Base-by-base conservation (phyloP, 129 eudicot genomes). In the Flaveria linearis region DNA sequence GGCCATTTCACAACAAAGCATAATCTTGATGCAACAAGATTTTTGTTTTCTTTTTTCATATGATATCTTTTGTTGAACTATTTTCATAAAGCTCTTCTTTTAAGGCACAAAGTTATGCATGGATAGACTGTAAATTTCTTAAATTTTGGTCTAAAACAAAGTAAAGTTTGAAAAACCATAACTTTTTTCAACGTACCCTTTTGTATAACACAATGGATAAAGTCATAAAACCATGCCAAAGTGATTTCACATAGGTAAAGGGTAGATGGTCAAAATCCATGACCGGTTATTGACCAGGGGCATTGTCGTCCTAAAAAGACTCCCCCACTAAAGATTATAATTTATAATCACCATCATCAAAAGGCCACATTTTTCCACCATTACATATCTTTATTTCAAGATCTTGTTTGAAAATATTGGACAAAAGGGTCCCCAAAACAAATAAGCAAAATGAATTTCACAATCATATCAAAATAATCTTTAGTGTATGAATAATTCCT, bases 331-430 rank as follows among this genome's bases (percentile, higher is more conserved):
- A 74, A 67, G 62, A 64, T 73, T 13, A 79, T 26, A 71, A 68
- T 80, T 73, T 13, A 79, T 26, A 71, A 68, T 80, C 84, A 78
- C 25, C 77, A 82, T 77, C 85, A 77, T n/a, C 79, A 82, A 81
- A 81, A 80, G 82, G 60, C 68, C 20, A 80, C 87, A 73, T 86
- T 76, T 26, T 57, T 52, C 70, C 76, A 75, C 73, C 68, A 33
- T 73, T 53, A 30, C 75, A 51, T 16, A 79, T 71, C 78, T 79
- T 79, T 72, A 63, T 79, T 41, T 63, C 80, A 67, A 80, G 70
- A 79, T 80, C 61, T 74, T 68, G 70, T 73, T 73, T 80, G 80
- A 80, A 73, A 66, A 66, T 0, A 63, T 12, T 65, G 77, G 62
- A 58, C 36, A 74, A 66, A 68, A 55, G 45, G 33, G 67, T 15